Base-by-base conservation (phyloP, 352 stramenopile genomes). In the Globisporangium okanoganense region DNA sequence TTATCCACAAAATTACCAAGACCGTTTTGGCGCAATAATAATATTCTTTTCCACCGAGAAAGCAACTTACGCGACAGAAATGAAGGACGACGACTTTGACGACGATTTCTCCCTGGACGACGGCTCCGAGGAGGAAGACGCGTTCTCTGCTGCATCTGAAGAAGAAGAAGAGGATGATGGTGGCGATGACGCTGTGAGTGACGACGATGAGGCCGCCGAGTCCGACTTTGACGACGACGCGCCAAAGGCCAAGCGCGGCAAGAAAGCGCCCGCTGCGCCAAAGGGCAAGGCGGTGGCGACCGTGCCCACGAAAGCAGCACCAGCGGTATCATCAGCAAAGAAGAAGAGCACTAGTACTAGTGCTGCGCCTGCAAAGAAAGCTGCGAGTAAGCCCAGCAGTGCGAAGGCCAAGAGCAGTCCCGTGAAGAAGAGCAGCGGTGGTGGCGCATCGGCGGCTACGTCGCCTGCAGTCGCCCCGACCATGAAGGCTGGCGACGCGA, bases 91-190 rank as follows among this genome's bases (percentile, higher is more conserved):
- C 51, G 62, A 74, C 52, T 70, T 72, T 47, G 70, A 78, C 16
- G 63, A 84, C 50, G 80, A 87, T 35, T 88, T 90, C 58, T 90
- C 81, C 51, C 67, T 90, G 20, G 75, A 71, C 49, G 74, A 82
- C 43, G 73, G 66, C 40, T 65, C 67, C n/a, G 58, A 75, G 3
- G 72, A 76, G 25, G 66, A 69, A 55, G 59, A 79, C 40, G 48
- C 52, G 16, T 79, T 78, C 59, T 69, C 63, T 3, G 52, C 51
- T 13, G 64, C 61, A n/a, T 66, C 68, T 3, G 51, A 52, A 16
- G 62, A 65, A 1, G 73, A 71, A 14, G 67, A 73, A 5, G 72
- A 76, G 9, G 70, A 75, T 8, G 69, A 75, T 33, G 75, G 73
- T 25, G 67, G 67, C 12, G 71, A 70, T 3, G 68, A 62, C 16